These are phyloP conservation scores for Metroxylon sagu DNA, from an alignment of 176 grass and related monocot genomes.

Conservation along the genomic window DNA sequence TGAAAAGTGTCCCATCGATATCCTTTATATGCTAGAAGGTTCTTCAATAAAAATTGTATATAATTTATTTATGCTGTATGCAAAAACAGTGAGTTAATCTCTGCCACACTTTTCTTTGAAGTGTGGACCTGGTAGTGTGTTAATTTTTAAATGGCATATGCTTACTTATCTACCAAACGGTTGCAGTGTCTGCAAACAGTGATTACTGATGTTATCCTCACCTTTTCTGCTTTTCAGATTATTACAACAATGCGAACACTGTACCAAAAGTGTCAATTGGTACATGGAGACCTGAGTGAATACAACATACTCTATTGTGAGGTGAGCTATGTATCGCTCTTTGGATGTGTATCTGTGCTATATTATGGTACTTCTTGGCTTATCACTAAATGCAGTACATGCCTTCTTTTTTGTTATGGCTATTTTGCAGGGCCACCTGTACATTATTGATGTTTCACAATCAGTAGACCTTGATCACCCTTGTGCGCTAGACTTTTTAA, in stretches of 20 bases:
- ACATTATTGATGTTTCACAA: conserved; percentile 98
- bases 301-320: conserved; percentile 99
- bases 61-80: no score
- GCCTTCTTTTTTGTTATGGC: not conserved
- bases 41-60: no score
- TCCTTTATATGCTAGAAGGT: no score
- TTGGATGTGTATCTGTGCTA: not conserved
- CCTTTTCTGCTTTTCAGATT: conserved; percentile 39
- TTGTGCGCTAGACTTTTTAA: conserved; percentile 72
- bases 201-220: not conserved
- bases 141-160: no score
- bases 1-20: no score
- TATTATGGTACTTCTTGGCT: no score
- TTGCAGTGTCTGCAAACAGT: not conserved
- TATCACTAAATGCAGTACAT: not conserved
- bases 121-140: no score
- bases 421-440: conserved; percentile 72
- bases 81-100: no score
- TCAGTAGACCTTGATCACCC: conserved; percentile 94
- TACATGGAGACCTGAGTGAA: conserved; percentile 98
- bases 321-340: conserved; percentile 32
- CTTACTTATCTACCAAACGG: not conserved
- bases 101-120: no score
- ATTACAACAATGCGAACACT: conserved; percentile 78
- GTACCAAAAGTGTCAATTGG: conserved; percentile 93